phyloP scores from a whole-genome alignment of 805 yeast species.

The Candida suzukii region DNA sequence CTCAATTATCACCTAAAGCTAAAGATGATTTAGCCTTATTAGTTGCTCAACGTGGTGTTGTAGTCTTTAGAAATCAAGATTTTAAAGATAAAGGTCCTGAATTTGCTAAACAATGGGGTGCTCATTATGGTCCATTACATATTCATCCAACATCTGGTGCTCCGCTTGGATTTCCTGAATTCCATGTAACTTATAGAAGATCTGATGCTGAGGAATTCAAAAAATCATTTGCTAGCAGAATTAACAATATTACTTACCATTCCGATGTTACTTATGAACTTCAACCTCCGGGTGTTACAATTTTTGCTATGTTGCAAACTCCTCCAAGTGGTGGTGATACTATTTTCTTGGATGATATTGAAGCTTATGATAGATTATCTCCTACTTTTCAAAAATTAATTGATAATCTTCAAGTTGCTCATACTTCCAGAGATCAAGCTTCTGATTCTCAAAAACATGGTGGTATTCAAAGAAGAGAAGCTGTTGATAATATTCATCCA shows the following conservation, averaged over 20 bases:
- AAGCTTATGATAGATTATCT: constrained; percentile 66
- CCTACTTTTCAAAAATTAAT: constrained; percentile 54
- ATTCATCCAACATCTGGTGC: constrained; percentile 67
- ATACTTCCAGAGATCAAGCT: constrained; percentile 69
- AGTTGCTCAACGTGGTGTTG: constrained; percentile 61
- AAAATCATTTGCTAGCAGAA: constrained; percentile 24
- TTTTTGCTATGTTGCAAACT: constrained; percentile 48
- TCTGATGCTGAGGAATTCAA: constrained; percentile 28
- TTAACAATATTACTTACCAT: constrained; percentile 46
- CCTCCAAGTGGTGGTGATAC: constrained; percentile 74
- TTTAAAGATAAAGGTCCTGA: constrained; percentile 44
- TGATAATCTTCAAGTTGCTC: constrained; percentile 57
- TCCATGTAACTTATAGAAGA: constrained; percentile 49
- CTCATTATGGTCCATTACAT: constrained; percentile 58
- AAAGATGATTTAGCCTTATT: constrained; percentile 59
- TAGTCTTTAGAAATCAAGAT: constrained; percentile 55
- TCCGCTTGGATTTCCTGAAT: constrained; percentile 45
- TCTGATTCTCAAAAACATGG: constrained; percentile 45
- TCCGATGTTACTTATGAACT: constrained; percentile 65
- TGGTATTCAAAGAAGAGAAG: constrained; percentile 58
- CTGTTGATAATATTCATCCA: constrained; percentile 61
- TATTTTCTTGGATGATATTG: constrained; percentile 63
- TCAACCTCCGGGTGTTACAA: constrained; percentile 63
- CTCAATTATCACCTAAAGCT: constrained; percentile 39
- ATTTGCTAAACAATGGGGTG: constrained; percentile 40